Conservation (phyloP, 75 land plant species). For the Picea sitchensis region DNA sequence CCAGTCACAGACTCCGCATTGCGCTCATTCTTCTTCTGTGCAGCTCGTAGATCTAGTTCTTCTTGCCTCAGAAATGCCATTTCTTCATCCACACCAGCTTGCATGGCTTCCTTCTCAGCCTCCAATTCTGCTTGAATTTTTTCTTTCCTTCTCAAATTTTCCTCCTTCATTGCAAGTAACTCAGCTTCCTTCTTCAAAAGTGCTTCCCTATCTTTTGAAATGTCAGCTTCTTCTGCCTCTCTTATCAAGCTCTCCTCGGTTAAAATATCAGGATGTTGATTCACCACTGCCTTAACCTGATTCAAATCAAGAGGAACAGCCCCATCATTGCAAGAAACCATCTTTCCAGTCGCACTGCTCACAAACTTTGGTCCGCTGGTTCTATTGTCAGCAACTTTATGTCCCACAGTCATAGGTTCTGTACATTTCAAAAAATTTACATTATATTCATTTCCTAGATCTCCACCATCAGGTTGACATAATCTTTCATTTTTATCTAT, state of each 20-base stretch:
- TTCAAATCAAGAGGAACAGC: background rate
- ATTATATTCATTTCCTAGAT: background rate
- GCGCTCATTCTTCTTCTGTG: conserved; percentile 78
- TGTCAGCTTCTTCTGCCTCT: conserved; percentile 35
- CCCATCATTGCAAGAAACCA: background rate
- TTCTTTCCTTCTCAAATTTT: conserved; percentile 26
- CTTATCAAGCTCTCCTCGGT: conserved; percentile 17
- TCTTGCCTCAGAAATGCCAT: conserved; percentile 59
- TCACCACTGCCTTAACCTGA: background rate
- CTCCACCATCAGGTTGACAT: conserved; percentile 1
- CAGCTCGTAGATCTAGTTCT: conserved; percentile 52
- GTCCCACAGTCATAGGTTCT: background rate
- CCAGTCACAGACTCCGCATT: conserved; percentile 93
- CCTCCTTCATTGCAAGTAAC: conserved; percentile 29
- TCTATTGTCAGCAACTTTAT: background rate
- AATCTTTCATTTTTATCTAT: conserved; percentile 4
- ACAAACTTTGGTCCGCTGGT: background rate
- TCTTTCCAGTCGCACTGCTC: background rate
- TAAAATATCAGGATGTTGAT: background rate
- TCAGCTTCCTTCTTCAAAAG: conserved; percentile 25
- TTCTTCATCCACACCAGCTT: conserved; percentile 51
- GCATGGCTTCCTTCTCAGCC: conserved; percentile 31
- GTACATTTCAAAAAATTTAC: background rate
- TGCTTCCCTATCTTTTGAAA: conserved; percentile 24
- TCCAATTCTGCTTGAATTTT: conserved; percentile 35